Base-by-base conservation (phyloP, 148 eudicot species). In the Vaccinium vitisidaea region DNA sequence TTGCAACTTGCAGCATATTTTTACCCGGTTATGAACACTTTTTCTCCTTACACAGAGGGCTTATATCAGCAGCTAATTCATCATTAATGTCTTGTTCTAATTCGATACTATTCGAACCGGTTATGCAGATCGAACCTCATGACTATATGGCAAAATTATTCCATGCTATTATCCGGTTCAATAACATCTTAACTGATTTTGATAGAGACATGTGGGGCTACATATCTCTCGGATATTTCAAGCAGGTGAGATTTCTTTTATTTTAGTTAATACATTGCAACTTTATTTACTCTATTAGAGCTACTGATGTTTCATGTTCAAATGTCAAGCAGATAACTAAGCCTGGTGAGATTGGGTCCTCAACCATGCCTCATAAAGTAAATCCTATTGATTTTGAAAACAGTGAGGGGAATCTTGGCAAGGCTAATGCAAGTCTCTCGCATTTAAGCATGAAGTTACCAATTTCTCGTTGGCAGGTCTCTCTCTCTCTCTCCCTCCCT, bases 341-440 rank as follows among this genome's bases (percentile, higher is more conserved):
- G 89, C 96, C 95, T 83, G 98, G 98, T 56, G 99, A 96, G 89
- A 89, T 96, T 86, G 99, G 98, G 75, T 96, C 99, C 73, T 96
- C 99, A 80, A 95, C 99, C 80, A 96, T 96, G 98, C 99, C 98
- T 58, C 99, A 96, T 90, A 96, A 96, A 90, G 99, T 96, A 27
- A 96, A 96, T 85, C 99, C 98, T 53, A 96, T 96, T 80, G 98
- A 96, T 88, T 96, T 96, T 86, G 99, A 96, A 87, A 96, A 96
- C 63, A 96, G 99, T 88, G 99, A 96, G 87, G 99, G 99, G 82
- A 96, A 96, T 87, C 97, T 95, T 87, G 97, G 97, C 48, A 86
- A 89, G 83, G 98, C 99, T 56, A 94, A 96, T 92, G 98, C 88
- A 53, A 89, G 86, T 65, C 90, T 96, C 56, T 90, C 94, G n/a